phyloP scores from a whole-genome alignment of 495 filamentous ascomycete genomes.

The Hypoxylon fuscum region DNA sequence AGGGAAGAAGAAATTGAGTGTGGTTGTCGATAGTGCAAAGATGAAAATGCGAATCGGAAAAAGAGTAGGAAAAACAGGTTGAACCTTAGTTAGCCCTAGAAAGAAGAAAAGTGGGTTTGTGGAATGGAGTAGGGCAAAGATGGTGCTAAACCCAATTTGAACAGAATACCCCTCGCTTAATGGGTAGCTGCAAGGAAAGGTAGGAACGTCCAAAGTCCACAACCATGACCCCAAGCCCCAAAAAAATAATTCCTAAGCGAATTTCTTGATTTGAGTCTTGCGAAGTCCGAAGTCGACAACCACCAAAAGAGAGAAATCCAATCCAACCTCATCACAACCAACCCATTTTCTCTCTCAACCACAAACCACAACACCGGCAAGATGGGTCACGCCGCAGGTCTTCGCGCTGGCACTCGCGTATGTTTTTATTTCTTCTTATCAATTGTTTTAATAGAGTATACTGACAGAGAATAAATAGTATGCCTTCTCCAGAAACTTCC shows the following conservation, averaged over 20 bases:
- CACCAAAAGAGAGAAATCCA: conserved; percentile 30
- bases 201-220: conserved; percentile 22
- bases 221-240: conserved; percentile 26
- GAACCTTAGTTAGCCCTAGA: too few relatives aligned
- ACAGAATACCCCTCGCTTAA: conserved; percentile 42
- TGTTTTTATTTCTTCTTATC: too few relatives aligned
- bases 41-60: conserved; percentile 44
- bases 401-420: conserved; percentile 91
- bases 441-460: too few relatives aligned
- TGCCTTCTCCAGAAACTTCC: conserved; percentile 93
- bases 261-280: conserved; percentile 31
- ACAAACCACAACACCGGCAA: conserved; percentile 52
- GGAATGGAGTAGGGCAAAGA: conserved; percentile 44
- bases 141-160: conserved; percentile 22
- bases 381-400: conserved; percentile 98
- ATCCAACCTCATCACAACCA: conserved; percentile 44
- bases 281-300: conserved; percentile 25
- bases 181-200: conserved; percentile 1
- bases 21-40: conserved; percentile 53
- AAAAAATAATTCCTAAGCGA: conserved; percentile 38
- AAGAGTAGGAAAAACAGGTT: conserved; percentile 39
- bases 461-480: conserved; percentile 67
- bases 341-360: too few relatives aligned
- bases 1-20: conserved; percentile 30
- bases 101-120: conserved; percentile 51